Evolutionary conservation across 116 monocot species (phyloP).

Genomic region (Trichopus zeylanicus): DNA sequence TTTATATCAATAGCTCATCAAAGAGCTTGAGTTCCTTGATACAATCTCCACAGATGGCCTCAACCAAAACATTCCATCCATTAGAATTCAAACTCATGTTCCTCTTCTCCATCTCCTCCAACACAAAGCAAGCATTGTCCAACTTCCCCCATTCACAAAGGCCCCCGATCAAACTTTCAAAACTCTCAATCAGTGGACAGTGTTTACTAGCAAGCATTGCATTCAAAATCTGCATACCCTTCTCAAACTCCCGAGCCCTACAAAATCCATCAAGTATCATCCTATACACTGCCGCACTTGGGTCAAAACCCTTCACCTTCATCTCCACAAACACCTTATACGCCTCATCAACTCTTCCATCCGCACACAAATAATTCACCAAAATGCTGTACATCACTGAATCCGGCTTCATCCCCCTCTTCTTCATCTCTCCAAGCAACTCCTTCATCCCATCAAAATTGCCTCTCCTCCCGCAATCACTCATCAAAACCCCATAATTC

Average conservation of each 20-base stretch:
- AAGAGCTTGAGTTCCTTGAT: background rate
- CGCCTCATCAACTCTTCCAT: constrained; percentile 49
- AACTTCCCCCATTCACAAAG: constrained; percentile 39
- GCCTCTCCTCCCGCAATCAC: constrained; percentile 47
- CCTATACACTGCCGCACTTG: constrained; percentile 53
- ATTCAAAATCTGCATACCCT: constrained; percentile 51
- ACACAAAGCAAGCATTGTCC: constrained; percentile 52
- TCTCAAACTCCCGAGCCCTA: constrained; percentile 43
- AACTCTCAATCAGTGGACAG: constrained; percentile 46
- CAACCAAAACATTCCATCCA: constrained; percentile 43
- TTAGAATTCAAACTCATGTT: constrained; percentile 22
- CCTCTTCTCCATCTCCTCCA: constrained; percentile 80
- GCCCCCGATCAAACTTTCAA: constrained; percentile 40
- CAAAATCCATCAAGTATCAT: constrained; percentile 80
- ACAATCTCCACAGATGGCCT: background rate
- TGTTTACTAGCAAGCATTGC: constrained; percentile 62
- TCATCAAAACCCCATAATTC: constrained; percentile 86
- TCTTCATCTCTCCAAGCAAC: constrained; percentile 64
- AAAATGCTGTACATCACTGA: constrained; percentile 53
- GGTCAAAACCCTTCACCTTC: constrained; percentile 46
- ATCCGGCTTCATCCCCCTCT: constrained; percentile 46
- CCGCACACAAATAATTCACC: constrained; percentile 42
- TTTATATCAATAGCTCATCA: no score
- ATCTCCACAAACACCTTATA: constrained; percentile 80
- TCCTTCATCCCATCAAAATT: constrained; percentile 38